These are phyloP conservation scores for Margaritispora aquatica DNA, from an alignment of 495 filamentous ascomycete genomes.

Conservation along the genomic window DNA sequence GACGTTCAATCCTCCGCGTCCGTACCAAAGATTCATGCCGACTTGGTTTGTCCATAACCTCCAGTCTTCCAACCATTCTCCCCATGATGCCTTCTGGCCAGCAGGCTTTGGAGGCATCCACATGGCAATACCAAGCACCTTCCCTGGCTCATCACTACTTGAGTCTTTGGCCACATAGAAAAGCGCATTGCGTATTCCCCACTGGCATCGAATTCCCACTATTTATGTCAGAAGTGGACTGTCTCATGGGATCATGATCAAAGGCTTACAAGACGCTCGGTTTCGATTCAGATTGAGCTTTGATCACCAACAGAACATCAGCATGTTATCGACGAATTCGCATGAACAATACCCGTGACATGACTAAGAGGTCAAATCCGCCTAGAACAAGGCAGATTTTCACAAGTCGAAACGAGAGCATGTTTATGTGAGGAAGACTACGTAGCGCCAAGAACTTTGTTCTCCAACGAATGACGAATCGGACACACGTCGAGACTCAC, in stretches of 20 bases:
- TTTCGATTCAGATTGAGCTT: constrained; percentile 21
- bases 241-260: background rate
- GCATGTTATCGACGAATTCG: background rate
- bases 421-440: background rate
- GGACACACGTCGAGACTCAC: too few species aligned
- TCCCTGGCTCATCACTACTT: constrained; percentile 23
- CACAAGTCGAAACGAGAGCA: background rate
- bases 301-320: constrained; percentile 5
- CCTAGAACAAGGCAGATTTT: background rate
- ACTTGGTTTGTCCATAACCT: constrained; percentile 53
- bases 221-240: background rate
- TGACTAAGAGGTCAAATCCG: background rate
- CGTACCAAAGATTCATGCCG: constrained; percentile 55
- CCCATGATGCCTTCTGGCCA: constrained; percentile 41
- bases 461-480: constrained; percentile 2
- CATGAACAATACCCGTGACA: background rate
- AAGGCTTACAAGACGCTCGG: constrained; percentile 11
- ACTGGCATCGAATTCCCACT: constrained; percentile 48
- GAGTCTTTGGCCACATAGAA: constrained; percentile 58
- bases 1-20: constrained; percentile 57
- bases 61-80: constrained; percentile 51
- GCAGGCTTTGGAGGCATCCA: constrained; percentile 50
- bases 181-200: constrained; percentile 56
- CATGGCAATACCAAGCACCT: constrained; percentile 56
- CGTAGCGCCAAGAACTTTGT: background rate